Evolutionary conservation across 164 flowering plant genomes (phyloP).

Genomic region (Berberis vulgaris): DNA sequence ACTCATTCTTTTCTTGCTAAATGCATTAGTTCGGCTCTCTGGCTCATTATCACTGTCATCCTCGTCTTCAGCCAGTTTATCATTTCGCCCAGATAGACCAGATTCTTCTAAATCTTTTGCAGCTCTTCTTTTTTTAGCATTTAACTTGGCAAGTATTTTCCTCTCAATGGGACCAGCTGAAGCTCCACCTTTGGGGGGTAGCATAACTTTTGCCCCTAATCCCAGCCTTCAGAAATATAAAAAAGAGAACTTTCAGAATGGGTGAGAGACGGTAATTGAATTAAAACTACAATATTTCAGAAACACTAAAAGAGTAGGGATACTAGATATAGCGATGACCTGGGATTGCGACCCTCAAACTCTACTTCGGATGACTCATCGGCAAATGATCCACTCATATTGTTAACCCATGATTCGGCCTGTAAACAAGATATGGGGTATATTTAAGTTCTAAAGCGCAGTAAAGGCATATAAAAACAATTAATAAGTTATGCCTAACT

Average conservation of each 20-base stretch:
- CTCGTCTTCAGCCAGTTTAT: conserved; percentile 12
- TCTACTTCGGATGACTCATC: conserved; percentile 28
- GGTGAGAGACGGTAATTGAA: background rate
- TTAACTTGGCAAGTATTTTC: conserved; percentile 39
- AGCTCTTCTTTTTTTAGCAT: conserved; percentile 34
- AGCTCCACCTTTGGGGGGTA: conserved; percentile 19
- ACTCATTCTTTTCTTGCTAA: conserved; percentile 41
- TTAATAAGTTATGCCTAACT: background rate
- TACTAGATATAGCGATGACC: conserved; percentile 24
- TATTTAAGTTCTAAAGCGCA: background rate
- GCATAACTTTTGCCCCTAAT: conserved; percentile 38
- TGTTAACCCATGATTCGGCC: conserved; percentile 72
- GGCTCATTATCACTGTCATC: conserved; percentile 37
- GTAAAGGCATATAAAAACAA: background rate
- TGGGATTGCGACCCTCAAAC: conserved; percentile 38
- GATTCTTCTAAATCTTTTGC: conserved; percentile 26
- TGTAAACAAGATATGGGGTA: conserved; percentile 16
- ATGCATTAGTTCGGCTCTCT: conserved; percentile 50
- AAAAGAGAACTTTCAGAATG: background rate
- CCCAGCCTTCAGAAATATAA: conserved; percentile 37
- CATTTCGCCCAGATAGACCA: conserved; percentile 16
- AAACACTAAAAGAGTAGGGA: background rate
- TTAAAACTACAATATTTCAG: background rate
- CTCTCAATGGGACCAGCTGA: conserved; percentile 46
- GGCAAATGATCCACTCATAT: conserved; percentile 38